These are phyloP conservation scores for Coemansia sp. DNA, from an alignment of 192 early-diverging fungal species.

Conservation along the genomic window DNA sequence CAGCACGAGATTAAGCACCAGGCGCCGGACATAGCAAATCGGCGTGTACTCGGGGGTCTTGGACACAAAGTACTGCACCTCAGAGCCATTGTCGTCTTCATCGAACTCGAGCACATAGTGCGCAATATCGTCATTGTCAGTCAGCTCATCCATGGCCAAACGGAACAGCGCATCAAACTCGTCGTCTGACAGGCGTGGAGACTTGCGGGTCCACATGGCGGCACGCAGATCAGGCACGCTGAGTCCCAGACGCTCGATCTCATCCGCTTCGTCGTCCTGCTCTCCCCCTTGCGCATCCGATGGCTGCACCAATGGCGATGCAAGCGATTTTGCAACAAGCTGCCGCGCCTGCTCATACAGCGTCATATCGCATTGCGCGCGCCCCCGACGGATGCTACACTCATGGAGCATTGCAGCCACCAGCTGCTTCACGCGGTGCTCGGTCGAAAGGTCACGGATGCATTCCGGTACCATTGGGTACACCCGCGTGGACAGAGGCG, in stretches of 20 bases:
- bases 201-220: slow-evolving; percentile 11
- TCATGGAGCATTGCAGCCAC: slow-evolving; percentile 33
- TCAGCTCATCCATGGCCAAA: slow-evolving; percentile 25
- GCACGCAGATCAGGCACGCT: slow-evolving; percentile 29
- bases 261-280: slow-evolving; percentile 39
- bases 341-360: slow-evolving; percentile 33
- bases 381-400: slow-evolving; percentile 36
- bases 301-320: neutral
- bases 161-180: slow-evolving; percentile 43
- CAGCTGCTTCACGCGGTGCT: slow-evolving; percentile 37
- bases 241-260: slow-evolving; percentile 49
- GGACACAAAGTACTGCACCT: slow-evolving; percentile 37
- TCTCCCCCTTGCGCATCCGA: too few relatives aligned
- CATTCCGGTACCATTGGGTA: slow-evolving; percentile 33
- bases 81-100: slow-evolving; percentile 4
- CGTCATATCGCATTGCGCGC: slow-evolving; percentile 37
- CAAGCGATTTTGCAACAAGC: neutral
- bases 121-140: slow-evolving; percentile 7
- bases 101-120: slow-evolving; percentile 28
- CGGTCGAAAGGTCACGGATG: slow-evolving; percentile 42
- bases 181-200: slow-evolving; percentile 25
- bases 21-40: slow-evolving; percentile 27
- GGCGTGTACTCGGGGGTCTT: slow-evolving; percentile 18
- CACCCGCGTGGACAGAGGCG: slow-evolving; percentile 25
- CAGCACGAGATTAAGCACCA: slow-evolving; percentile 22